A percentile compares a stretch with the other conserved stretches of the same genome.
Evolutionary conservation across 257 asterid genomes (phyloP).

Genomic region (Nemophila menziesii): DNA sequence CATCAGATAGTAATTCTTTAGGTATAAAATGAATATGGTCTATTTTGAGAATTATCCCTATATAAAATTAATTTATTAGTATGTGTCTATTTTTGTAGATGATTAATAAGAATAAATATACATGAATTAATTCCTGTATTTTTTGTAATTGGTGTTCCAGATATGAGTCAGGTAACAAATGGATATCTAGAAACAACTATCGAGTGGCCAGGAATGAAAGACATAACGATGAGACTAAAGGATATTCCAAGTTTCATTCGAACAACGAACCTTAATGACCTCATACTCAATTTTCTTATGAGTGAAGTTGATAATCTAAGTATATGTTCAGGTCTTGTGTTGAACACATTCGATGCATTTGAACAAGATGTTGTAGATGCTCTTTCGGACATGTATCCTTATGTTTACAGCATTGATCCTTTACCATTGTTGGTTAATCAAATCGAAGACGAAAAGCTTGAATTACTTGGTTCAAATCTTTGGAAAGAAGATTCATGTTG

Average conservation of each 20-base stretch:
- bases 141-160: conserved; percentile 10
- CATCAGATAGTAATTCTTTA: no score
- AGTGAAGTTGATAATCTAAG: conserved; percentile 16
- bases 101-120: neutral
- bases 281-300: conserved; percentile 25
- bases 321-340: conserved; percentile 21
- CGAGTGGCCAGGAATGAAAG: conserved; percentile 34
- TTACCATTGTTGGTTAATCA: conserved; percentile 25
- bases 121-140: neutral
- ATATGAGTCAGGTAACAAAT: conserved; percentile 25
- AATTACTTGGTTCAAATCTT: conserved; percentile 20
- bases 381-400: conserved; percentile 22
- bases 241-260: conserved; percentile 47
- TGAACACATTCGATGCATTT: conserved; percentile 43
- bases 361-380: conserved; percentile 23
- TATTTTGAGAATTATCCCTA: no score
- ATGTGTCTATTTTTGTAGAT: no score
- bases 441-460: conserved; percentile 8
- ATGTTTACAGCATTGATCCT: conserved; percentile 29
- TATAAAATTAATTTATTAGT: no score
- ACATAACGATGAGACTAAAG: conserved; percentile 21
- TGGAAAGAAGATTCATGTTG: conserved; percentile 39
- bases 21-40: no score
- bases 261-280: conserved; percentile 31
- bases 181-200: conserved; percentile 29